Percentiles rank a stretch among this genome's conserved stretches.
phyloP scores from a whole-genome alignment of 345 rosid genomes.

The Citrus trifoliata region DNA sequence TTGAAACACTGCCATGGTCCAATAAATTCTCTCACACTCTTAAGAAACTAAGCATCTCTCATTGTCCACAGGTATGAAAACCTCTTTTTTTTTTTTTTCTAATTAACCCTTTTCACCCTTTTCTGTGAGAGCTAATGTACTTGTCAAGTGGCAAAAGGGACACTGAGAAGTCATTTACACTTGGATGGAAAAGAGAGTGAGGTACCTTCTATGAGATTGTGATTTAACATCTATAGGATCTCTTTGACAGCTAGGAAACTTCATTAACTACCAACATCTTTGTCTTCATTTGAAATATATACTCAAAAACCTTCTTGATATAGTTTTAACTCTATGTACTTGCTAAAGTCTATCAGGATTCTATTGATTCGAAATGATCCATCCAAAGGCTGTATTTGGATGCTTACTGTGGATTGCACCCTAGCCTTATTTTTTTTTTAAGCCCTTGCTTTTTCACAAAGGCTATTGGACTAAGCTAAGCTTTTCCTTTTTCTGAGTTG shows the following conservation, averaged over 20 bases:
- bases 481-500: neutral
- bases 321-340: neutral
- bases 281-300: neutral
- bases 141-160: neutral
- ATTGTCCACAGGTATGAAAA: constrained; percentile 61
- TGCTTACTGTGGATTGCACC: neutral
- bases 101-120: neutral
- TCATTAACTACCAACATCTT: neutral
- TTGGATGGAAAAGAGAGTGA: neutral
- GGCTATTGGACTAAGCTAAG: neutral
- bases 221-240: neutral
- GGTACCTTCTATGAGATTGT: neutral
- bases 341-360: neutral
- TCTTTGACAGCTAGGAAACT: neutral
- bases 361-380: neutral
- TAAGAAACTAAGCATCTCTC: constrained; percentile 63
- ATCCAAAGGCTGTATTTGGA: neutral
- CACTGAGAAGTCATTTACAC: neutral
- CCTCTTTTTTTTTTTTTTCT: neutral
- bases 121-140: neutral
- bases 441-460: neutral
- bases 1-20: constrained; percentile 66
- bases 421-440: neutral
- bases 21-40: constrained; percentile 51
- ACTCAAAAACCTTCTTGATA: neutral